These are phyloP conservation scores for Dendrothele bispora DNA, from an alignment of 768 basidiomycete species.

Conservation along the genomic window DNA sequence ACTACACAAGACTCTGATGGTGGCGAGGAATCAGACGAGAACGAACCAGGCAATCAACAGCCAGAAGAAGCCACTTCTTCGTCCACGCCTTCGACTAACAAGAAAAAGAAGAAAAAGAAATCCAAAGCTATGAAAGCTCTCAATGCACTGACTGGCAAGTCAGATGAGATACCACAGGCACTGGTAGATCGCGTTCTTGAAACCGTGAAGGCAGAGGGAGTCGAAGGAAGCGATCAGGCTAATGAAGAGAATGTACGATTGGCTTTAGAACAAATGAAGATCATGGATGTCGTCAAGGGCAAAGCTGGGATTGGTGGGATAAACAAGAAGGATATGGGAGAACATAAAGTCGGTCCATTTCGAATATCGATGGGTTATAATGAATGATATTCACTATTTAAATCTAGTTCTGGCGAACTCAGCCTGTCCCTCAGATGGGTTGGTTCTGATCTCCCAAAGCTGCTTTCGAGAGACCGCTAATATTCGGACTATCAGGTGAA, in stretches of 20 bases:
- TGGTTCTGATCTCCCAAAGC: slow-evolving; percentile 7
- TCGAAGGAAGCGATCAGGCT: slow-evolving; percentile 40
- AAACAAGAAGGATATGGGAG: slow-evolving; percentile 79
- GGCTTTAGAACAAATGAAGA: slow-evolving; percentile 74
- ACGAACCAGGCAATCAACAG: slow-evolving; percentile 6
- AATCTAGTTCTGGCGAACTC: slow-evolving; percentile 91
- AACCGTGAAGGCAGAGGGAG: slow-evolving; percentile 61
- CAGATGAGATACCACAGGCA: slow-evolving; percentile 57
- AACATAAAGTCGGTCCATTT: slow-evolving; percentile 65
- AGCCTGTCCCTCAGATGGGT: slow-evolving; percentile 93
- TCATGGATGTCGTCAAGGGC: slow-evolving; percentile 84
- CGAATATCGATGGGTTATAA: too few species aligned
- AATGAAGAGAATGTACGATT: slow-evolving; percentile 67
- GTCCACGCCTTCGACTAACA: slow-evolving; percentile 46
- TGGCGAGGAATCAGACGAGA: slow-evolving; percentile 14
- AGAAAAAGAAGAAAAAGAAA: slow-evolving; percentile 91
- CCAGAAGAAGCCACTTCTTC: slow-evolving; percentile 17
- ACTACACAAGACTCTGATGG: slow-evolving; percentile 17
- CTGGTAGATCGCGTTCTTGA: slow-evolving; percentile 69
- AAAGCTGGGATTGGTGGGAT: slow-evolving; percentile 75
- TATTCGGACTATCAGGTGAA: slow-evolving; percentile 46
- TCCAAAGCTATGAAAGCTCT: slow-evolving; percentile 61
- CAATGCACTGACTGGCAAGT: slow-evolving; percentile 46
- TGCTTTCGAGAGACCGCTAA: background rate
- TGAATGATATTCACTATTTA: slow-evolving; percentile 3